phyloP scores from a whole-genome alignment of 495 filamentous ascomycete genomes.

The Podospora didyma region DNA sequence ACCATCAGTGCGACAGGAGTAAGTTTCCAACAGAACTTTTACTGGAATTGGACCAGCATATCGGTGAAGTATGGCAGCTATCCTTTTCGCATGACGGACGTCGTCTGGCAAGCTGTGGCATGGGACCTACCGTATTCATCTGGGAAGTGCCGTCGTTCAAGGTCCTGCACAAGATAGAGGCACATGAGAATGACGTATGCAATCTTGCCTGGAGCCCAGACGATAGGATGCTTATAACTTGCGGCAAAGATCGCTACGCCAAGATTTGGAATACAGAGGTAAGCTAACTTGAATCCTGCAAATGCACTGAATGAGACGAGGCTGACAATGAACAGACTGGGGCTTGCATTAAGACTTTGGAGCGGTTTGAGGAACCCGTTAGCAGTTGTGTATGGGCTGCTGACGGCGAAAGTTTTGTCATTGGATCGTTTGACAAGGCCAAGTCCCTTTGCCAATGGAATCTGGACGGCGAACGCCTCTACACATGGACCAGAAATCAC shows the following conservation, averaged over 20 bases:
- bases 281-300: conserved; percentile 25
- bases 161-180: conserved; percentile 57
- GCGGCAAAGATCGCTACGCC: conserved; percentile 68
- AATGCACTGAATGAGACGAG: not conserved
- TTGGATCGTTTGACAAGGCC: conserved; percentile 68
- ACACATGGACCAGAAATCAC: conserved; percentile 64
- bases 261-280: conserved; percentile 78
- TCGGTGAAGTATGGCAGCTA: conserved; percentile 86
- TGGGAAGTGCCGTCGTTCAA: conserved; percentile 73
- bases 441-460: conserved; percentile 68
- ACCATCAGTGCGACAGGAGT: conserved; percentile 77
- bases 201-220: conserved; percentile 90
- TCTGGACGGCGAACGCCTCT: conserved; percentile 47
- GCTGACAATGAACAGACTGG: conserved; percentile 56
- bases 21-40: conserved; percentile 70
- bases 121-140: conserved; percentile 69
- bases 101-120: conserved; percentile 76
- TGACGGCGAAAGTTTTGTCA: conserved; percentile 73
- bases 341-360: conserved; percentile 55
- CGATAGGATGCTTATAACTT: conserved; percentile 77
- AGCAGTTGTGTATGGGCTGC: conserved; percentile 83
- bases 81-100: conserved; percentile 87
- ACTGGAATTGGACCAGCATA: conserved; percentile 66
- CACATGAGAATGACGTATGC: conserved; percentile 60
- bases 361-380: conserved; percentile 72